These are phyloP conservation scores for Basidiobolus meristosporus DNA, from an alignment of 371 early-diverging fungal species.

Conservation along the genomic window DNA sequence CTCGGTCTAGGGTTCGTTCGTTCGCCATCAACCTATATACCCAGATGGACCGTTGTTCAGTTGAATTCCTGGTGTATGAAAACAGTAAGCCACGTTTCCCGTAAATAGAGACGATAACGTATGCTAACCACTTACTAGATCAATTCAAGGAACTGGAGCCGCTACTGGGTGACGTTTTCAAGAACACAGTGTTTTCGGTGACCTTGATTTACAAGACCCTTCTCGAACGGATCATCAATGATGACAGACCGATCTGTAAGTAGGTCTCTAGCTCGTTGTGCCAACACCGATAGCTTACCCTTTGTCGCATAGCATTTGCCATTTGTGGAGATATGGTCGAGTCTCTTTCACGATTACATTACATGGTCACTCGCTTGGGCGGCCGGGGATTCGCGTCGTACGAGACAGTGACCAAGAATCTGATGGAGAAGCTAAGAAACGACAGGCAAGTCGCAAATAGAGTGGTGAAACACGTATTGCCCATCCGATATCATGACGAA, in stretches of 20 bases:
- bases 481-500: background rate
- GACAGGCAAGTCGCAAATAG: background rate
- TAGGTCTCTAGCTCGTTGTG: background rate
- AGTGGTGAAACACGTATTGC: background rate
- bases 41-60: no score
- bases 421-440: constrained; percentile 1
- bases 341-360: background rate
- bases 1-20: no score
- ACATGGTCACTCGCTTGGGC: background rate
- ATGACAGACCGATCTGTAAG: background rate
- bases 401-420: background rate
- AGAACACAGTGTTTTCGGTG: constrained; percentile 1
- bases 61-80: no score
- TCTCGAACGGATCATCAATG: constrained; percentile 2
- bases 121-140: background rate
- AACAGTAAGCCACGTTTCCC: no score
- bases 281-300: background rate
- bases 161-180: constrained; percentile 1
- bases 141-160: constrained; percentile 2
- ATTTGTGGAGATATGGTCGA: background rate
- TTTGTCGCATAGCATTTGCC: background rate
- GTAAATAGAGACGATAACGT: no score
- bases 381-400: constrained; percentile 1
- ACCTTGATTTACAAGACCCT: constrained; percentile 3
- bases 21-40: no score